Evolutionary conservation across 495 filamentous ascomycete species (phyloP).

Genomic region (Peziza echinospora): DNA sequence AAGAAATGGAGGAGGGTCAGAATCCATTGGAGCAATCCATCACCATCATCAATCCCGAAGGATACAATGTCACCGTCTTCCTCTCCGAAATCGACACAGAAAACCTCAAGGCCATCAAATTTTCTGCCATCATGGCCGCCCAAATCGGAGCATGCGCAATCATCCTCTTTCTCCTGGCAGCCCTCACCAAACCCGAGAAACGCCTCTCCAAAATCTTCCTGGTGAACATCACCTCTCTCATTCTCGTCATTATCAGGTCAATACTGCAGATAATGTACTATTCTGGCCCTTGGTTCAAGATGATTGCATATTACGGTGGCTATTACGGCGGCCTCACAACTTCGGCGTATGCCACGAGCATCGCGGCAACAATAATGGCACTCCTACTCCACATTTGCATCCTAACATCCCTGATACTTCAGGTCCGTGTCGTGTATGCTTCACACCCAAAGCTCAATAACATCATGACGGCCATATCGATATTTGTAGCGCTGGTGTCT

Average conservation of each 20-base stretch:
- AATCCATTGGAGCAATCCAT: constrained; percentile 38
- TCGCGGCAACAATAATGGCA: constrained; percentile 31
- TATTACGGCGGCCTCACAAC: constrained; percentile 30
- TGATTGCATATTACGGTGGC: constrained; percentile 21
- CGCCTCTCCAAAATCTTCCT: constrained; percentile 37
- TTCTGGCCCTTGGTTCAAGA: constrained; percentile 37
- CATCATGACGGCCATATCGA: constrained; percentile 28
- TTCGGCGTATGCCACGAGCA: constrained; percentile 28
- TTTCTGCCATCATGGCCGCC: constrained; percentile 44
- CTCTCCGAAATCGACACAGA: constrained; percentile 29
- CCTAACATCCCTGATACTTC: constrained; percentile 46
- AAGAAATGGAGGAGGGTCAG: too few relatives aligned
- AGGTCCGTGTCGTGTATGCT: constrained; percentile 43
- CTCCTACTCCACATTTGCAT: constrained; percentile 39
- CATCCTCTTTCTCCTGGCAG: constrained; percentile 41
- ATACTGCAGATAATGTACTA: constrained; percentile 38
- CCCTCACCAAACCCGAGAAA: constrained; percentile 41
- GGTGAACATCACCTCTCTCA: constrained; percentile 38
- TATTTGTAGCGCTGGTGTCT: constrained; percentile 30
- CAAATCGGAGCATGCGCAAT: constrained; percentile 55
- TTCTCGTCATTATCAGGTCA: constrained; percentile 36
- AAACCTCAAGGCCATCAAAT: constrained; percentile 27
- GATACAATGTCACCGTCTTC: constrained; percentile 29
- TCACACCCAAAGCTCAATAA: constrained; percentile 23
- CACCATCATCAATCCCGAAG: constrained; percentile 30